Percentiles rank a stretch among this genome's conserved stretches.
These are phyloP conservation scores for Dothideomycetes sp. DNA, from an alignment of 2,329 filamentous ascomycete genomes.

Conservation along the genomic window DNA sequence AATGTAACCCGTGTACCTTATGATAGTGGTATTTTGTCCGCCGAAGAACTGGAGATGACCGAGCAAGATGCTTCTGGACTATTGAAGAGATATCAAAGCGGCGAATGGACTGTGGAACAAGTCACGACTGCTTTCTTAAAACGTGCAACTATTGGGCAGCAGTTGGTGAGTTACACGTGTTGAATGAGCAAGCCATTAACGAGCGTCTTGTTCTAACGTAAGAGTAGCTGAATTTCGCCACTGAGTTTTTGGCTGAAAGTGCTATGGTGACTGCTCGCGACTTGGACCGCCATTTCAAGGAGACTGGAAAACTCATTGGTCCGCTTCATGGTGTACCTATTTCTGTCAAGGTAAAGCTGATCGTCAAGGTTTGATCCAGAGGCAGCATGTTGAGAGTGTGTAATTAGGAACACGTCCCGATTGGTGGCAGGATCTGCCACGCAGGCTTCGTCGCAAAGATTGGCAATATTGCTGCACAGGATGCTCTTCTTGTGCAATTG, in stretches of 20 bases:
- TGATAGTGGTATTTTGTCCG: slow-evolving; percentile 48
- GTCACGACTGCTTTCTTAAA: slow-evolving; percentile 45
- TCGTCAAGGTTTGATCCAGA: no score
- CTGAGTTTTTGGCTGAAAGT: slow-evolving; percentile 26
- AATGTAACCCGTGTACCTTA: slow-evolving; percentile 46
- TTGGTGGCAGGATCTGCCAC: slow-evolving; percentile 10
- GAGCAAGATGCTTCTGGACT: slow-evolving; percentile 28
- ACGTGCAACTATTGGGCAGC: slow-evolving; percentile 42
- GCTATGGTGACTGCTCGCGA: slow-evolving; percentile 28
- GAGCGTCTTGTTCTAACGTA: neutral
- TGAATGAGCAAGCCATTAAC: neutral
- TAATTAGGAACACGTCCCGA: slow-evolving; percentile 11
- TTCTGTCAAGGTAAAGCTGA: slow-evolving; percentile 9
- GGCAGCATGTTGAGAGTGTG: no score
- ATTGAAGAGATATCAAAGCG: slow-evolving; percentile 27
- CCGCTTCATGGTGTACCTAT: slow-evolving; percentile 15
- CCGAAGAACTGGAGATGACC: slow-evolving; percentile 40
- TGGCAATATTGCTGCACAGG: slow-evolving; percentile 32
- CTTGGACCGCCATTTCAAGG: slow-evolving; percentile 28
- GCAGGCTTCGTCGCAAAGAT: slow-evolving; percentile 39
- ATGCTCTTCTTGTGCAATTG: slow-evolving; percentile 38
- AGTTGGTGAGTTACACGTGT: slow-evolving; percentile 28
- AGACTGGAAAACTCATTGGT: slow-evolving; percentile 28
- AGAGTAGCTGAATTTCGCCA: slow-evolving; percentile 29
- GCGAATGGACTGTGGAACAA: slow-evolving; percentile 38